Evolutionary conservation across 345 rosid species (phyloP), one percentile per base, ranked within the genome.

Genomic region (Boechera retrofracta): DNA sequence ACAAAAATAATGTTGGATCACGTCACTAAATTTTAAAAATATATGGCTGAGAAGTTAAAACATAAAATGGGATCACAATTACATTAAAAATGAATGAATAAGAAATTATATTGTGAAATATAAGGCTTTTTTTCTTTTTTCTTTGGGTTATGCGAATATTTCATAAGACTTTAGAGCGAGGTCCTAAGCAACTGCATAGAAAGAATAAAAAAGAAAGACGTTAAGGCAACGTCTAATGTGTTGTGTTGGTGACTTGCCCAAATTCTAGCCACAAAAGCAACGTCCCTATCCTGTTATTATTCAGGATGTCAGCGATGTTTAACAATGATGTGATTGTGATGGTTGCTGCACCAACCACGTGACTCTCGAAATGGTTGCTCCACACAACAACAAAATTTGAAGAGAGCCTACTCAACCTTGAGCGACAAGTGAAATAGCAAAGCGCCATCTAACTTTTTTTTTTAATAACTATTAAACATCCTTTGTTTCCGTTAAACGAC

Each of bases 291-390:
- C 24, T 7, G 0, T 49, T 15, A 53, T 53, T 24, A 10, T 10
- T 24, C 1, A 0, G 0, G 13, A 21, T 52, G 56, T 52, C 31
- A 18, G 4, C 2, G 7, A 21, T 52, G 4, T 21, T 21, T 1
- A n/a, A n/a, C 6, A n/a, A 10, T 21, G 9, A 61, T 41, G 44
- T 41, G 44, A 41, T 41, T 21, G 29, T 60, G 47, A 60, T 60
- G 66, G 66, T 62, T 62, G 67, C 67, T 62, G 18, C 49, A 62
- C 67, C 67, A 62, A 62, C 67, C 67, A 62, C 64, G 15, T 59
- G 44, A 32, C 64, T 36, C 10, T 38, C 8, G 6, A 38, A 38
- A 21, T 38, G 48, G 48, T 21, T 61, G 10, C 4, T 55, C 35
- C 16, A 28, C 59, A 5, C 26, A 4, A 44, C 13, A 13, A 45